Base-by-base conservation (phyloP, 768 basidiomycete genomes). In the Serpula lacrymans region DNA sequence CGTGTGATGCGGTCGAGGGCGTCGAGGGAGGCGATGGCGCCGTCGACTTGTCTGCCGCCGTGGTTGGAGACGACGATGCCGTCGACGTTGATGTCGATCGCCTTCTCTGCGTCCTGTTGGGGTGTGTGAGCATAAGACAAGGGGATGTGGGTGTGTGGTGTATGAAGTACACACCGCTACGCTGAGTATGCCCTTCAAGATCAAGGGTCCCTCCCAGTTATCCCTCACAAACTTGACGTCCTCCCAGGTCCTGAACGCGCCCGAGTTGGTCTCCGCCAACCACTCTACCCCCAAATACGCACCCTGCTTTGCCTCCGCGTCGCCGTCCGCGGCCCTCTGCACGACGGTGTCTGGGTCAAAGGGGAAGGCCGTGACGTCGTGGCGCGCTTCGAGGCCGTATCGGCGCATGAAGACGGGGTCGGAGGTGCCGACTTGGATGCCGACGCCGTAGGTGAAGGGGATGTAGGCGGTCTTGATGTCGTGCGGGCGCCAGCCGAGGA, bases 331-430 rank as follows among this genome's bases (percentile, higher is more conserved):
- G 29, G 64, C 53, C 2, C 63, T 64, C 36, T 64, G 68, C 38
- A 41, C 45, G 17, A 75, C 48, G 42, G 68, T 69, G 2, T 50
- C 58, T 1, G 78, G 63, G 29, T 80, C 72, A 52, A 87, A 79
- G 2, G 86, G 86, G 53, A 81, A 88, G 27, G 53, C 48, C 2
- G 76, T 47, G 57, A 18, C 53, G 64, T 49, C 69, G 49, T 14
- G 54, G 47, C 35, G 72, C 44, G 25, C 75, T 43, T 77, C 60
- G 22, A 69, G 67, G 30, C 68, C 69, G 45, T 69, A 65, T 23
- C 70, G 68, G 1, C 63, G 64, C 88, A 88, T 88, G 63, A 88
- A 90, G 10, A 75, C 84, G 0, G 88, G 88, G 53, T 91, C 88
- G 1, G 83, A 81, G 6, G 67, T 68, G 36, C 82, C 84, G 18